Conservation (phyloP, 495 filamentous ascomycete genomes). For the Penicillium lividum region DNA sequence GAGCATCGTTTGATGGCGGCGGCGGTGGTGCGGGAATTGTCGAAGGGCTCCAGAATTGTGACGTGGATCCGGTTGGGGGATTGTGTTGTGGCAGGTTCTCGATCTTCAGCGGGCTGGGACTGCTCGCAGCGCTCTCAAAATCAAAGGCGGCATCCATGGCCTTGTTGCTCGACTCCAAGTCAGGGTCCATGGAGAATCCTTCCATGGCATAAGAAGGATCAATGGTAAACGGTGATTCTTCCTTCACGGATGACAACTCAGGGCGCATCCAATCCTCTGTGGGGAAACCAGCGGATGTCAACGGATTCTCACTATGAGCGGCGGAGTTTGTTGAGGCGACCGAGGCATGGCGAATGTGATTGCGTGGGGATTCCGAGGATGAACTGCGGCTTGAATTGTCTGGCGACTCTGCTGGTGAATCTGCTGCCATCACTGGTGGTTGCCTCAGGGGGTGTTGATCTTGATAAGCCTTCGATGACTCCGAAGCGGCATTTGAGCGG, state of each 20-base stretch:
- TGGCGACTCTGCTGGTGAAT: conserved; percentile 46
- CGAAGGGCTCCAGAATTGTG: conserved; percentile 33
- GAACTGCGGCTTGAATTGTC: conserved; percentile 48
- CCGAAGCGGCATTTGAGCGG: conserved; percentile 30
- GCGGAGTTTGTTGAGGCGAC: conserved; percentile 44
- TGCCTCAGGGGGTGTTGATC: conserved; percentile 40
- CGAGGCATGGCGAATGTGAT: conserved; percentile 42
- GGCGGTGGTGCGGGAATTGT: conserved; percentile 11
- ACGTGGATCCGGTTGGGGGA: conserved; percentile 24
- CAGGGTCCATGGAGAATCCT: conserved; percentile 35
- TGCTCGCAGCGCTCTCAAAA: conserved; percentile 69
- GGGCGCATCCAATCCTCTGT: conserved; percentile 46
- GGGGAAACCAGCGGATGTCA: conserved; percentile 36
- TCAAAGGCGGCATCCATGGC: conserved; percentile 67
- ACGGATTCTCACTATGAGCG: conserved; percentile 41
- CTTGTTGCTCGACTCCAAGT: conserved; percentile 58
- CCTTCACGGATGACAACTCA: conserved; percentile 41
- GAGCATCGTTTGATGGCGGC: conserved; percentile 13
- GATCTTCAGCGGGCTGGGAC: conserved; percentile 55
- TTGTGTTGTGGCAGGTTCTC: conserved; percentile 30
- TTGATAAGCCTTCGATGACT: conserved; percentile 35
- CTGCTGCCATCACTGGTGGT: conserved; percentile 34
- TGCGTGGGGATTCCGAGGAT: conserved; percentile 45
- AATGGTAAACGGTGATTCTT: conserved; percentile 43
- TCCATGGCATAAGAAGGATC: conserved; percentile 41